Percentiles rank a stretch among this genome's conserved stretches.
Evolutionary conservation across 495 filamentous ascomycete species (phyloP).

Genomic region (Penicillium arizonense): DNA sequence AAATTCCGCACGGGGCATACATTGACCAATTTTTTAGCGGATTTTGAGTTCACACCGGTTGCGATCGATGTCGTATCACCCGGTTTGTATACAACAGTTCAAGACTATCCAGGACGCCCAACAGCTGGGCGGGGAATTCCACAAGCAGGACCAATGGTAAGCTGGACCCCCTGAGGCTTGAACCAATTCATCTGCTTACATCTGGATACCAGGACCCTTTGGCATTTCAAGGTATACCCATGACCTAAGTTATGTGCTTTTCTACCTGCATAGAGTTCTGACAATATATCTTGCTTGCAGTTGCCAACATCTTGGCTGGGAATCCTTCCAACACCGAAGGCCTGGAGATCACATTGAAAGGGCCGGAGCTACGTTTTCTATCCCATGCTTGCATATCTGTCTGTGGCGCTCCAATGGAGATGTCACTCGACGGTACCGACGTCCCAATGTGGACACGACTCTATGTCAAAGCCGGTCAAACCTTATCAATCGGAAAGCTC

Average conservation of each 20-base stretch:
- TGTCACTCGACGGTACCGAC: slow-evolving; percentile 43
- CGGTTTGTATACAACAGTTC: slow-evolving; percentile 56
- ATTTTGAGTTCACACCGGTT: slow-evolving; percentile 46
- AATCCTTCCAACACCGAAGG: slow-evolving; percentile 51
- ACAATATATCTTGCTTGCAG: slow-evolving; percentile 4
- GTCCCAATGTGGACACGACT: slow-evolving; percentile 55
- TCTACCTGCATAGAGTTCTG: neutral
- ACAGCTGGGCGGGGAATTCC: slow-evolving; percentile 49
- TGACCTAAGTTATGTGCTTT: neutral
- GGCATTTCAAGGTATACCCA: slow-evolving; percentile 29
- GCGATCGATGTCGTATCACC: slow-evolving; percentile 57
- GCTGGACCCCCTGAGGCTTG: neutral
- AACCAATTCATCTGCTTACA: neutral
- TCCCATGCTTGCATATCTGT: slow-evolving; percentile 48
- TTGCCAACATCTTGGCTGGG: slow-evolving; percentile 59
- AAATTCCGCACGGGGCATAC: slow-evolving; percentile 48
- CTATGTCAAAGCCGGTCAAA: slow-evolving; percentile 49
- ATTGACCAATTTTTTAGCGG: slow-evolving; percentile 50
- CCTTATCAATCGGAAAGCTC: slow-evolving; percentile 53
- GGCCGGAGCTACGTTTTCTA: slow-evolving; percentile 56
- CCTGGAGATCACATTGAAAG: slow-evolving; percentile 58
- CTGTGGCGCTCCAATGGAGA: slow-evolving; percentile 51
- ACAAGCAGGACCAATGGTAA: slow-evolving; percentile 49
- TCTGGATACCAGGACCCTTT: slow-evolving; percentile 38
- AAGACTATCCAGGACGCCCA: slow-evolving; percentile 58